Conservation (phyloP, 352 stramenopile species). For the Phytopythium chamaehyphon region DNA sequence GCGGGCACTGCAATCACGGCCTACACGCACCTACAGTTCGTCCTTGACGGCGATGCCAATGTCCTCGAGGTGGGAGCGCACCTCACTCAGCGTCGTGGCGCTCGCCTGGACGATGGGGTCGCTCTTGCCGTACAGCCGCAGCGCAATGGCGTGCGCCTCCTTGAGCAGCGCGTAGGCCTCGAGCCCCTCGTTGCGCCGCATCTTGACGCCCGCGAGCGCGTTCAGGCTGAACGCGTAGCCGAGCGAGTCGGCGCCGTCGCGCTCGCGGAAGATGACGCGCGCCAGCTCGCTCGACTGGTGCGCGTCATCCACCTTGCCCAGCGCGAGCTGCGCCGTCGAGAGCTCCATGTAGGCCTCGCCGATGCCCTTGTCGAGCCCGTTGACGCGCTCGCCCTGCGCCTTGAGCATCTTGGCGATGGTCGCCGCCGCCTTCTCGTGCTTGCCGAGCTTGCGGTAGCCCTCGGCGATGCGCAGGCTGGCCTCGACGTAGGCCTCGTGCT, state of each 20-base stretch:
- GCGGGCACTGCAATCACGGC: not conserved
- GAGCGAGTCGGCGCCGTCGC: constrained; percentile 64
- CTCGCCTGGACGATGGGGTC: constrained; percentile 65
- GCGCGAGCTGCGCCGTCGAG: constrained; percentile 36
- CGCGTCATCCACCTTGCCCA: constrained; percentile 39
- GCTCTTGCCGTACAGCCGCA: constrained; percentile 50
- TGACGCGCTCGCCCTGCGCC: constrained; percentile 52
- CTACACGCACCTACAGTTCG: constrained; percentile 21
- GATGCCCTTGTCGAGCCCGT: constrained; percentile 59
- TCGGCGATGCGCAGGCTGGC: constrained; percentile 62
- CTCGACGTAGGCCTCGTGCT: constrained; percentile 77
- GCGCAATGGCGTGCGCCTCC: constrained; percentile 64
- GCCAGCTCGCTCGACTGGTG: constrained; percentile 31
- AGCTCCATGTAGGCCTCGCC: constrained; percentile 82
- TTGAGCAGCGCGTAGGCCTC: constrained; percentile 60
- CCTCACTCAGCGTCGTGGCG: constrained; percentile 55
- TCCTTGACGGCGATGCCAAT: constrained; percentile 25
- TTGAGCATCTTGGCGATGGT: constrained; percentile 52
- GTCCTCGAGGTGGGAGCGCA: constrained; percentile 52
- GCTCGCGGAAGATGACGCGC: constrained; percentile 47
- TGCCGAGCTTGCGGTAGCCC: constrained; percentile 61
- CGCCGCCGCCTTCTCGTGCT: constrained; percentile 48
- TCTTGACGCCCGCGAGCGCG: constrained; percentile 69
- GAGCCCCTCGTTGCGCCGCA: constrained; percentile 54
- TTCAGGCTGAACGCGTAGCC: constrained; percentile 81